These are phyloP conservation scores for Apiospora phragmitis DNA, from an alignment of 2,329 filamentous ascomycete genomes.

Conservation along the genomic window DNA sequence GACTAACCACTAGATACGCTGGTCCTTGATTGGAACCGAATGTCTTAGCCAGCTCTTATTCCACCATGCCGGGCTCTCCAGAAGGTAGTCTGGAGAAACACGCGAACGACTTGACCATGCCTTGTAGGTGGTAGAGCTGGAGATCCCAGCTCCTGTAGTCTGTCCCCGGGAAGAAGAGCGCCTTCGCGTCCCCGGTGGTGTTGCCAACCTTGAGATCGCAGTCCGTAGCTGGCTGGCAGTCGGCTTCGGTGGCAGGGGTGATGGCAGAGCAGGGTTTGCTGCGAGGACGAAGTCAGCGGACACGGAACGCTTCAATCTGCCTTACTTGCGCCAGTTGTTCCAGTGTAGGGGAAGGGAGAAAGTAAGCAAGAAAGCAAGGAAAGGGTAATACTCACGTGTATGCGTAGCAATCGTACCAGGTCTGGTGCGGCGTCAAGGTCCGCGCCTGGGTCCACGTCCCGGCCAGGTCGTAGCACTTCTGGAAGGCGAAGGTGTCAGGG, in stretches of 20 bases:
- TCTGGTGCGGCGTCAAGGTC: neutral
- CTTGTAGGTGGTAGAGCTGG: neutral
- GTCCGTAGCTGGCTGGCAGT: neutral
- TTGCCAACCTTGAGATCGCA: neutral
- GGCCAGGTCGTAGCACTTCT: neutral
- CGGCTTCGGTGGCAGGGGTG: neutral
- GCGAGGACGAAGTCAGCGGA: neutral
- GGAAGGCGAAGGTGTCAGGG: neutral
- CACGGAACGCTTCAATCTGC: neutral
- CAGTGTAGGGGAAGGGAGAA: too few species aligned
- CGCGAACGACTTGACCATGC: neutral
- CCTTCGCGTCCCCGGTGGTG: neutral
- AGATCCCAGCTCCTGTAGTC: neutral
- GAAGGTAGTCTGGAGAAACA: neutral
- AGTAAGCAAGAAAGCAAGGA: neutral
- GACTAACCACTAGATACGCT: too few species aligned
- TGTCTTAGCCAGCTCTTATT: too few species aligned
- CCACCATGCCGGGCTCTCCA: neutral
- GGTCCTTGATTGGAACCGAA: too few species aligned
- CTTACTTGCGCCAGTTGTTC: neutral
- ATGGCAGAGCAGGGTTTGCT: neutral
- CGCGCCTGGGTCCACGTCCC: neutral
- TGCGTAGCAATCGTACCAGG: neutral
- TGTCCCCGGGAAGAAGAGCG: neutral
- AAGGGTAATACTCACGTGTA: neutral